Base-by-base conservation (phyloP, 2,329 filamentous ascomycete species). In the Colletotrichum tabaci region DNA sequence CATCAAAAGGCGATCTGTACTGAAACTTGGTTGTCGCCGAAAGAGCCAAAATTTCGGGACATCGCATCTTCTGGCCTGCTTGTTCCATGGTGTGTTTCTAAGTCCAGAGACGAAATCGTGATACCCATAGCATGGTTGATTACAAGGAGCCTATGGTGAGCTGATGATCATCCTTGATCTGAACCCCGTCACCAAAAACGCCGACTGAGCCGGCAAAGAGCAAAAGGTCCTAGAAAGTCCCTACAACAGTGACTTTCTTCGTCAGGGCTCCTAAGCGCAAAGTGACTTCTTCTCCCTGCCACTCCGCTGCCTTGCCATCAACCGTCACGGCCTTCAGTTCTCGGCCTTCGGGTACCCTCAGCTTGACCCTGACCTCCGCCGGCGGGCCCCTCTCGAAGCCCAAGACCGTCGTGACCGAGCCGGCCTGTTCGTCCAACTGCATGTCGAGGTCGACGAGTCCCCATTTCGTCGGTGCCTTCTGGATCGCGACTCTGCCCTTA, bases 341-440 rank as follows among this genome's bases (percentile, higher is more conserved):
- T 5, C 53, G 15, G 21, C 53, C 53, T 23, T 66, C 30, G 4
- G 63, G 53, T 7, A 60, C 3, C 30, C 63, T 47, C 52, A 66
- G n/a, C 63, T 66, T 66, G 8, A 60, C 53, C 46, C 21, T 60
- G 8, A 66, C 53, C 35, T 66, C 53, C 6, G 30, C 46, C 46
- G 63, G 63, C 18, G 53, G 53, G 38, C 42, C 53, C 63, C 50
- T 52, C 0, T 40, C 42, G 15, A 66, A 66, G 10, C 53, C 35
- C 26, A 66, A n/a, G 2, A 40, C 46, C n/a, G 44, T 60, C 1
- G 44, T 60, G 26, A 60, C 16, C 9, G 44, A 50, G 2, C 44
- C 12, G 12, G 63, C 53, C 16, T 58, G 42, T 35, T 60, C 42
- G 10, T 66, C 53, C 52, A 60, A 15, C 44, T 52, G 53, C n/a